phyloP scores from a whole-genome alignment of 345 rosid species.

The rapeseed (Brassica napus) region DNA sequence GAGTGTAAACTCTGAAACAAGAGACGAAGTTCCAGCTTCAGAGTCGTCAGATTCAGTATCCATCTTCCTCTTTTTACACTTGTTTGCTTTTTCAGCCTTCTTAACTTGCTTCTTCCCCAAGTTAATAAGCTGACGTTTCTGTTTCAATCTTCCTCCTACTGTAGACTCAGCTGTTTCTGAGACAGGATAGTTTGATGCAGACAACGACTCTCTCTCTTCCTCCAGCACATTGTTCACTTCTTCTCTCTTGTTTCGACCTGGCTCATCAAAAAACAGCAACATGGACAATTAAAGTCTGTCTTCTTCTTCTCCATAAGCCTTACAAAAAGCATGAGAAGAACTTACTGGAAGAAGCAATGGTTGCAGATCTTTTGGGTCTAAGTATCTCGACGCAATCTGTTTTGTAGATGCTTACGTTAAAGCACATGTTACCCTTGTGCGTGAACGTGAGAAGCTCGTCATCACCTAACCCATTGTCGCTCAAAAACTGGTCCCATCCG shows the following conservation, averaged over 20 bases:
- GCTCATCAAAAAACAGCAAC: background rate
- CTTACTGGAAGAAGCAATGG: constrained; percentile 23
- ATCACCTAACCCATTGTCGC: constrained; percentile 22
- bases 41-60: background rate
- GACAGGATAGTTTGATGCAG: background rate
- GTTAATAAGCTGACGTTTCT: constrained; percentile 7
- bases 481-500: constrained; percentile 35
- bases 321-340: background rate
- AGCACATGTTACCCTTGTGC: constrained; percentile 21
- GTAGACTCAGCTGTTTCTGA: constrained; percentile 1
- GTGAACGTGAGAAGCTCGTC: constrained; percentile 33
- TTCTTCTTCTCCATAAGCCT: background rate
- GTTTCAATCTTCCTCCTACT: background rate
- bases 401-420: constrained; percentile 21
- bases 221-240: background rate
- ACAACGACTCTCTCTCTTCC: constrained; percentile 13
- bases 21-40: constrained; percentile 5
- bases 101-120: constrained; percentile 19
- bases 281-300: background rate
- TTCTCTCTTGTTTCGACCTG: constrained; percentile 19
- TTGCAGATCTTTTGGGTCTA: background rate
- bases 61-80: constrained; percentile 6
- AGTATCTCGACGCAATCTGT: constrained; percentile 13
- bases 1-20: constrained; percentile 21
- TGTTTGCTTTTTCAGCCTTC: background rate